Evolutionary conservation across 1,139 yeast genomes (phyloP), one percentile per base, ranked within the genome.

Genomic region (Taiozyma sp.): DNA sequence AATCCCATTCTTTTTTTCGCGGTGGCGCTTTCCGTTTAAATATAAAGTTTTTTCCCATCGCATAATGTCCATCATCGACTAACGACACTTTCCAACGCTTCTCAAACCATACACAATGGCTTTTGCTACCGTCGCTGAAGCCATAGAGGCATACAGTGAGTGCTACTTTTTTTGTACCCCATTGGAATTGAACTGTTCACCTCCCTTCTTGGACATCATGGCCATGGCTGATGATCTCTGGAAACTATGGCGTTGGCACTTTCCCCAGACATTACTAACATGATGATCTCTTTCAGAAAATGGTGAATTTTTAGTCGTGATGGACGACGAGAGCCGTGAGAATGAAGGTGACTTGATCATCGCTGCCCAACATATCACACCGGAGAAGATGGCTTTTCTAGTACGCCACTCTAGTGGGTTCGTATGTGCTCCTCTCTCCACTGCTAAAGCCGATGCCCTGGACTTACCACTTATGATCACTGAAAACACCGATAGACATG

Each of bases 331-430:
- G 68, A 80, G 80, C 64, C 84, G 99, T 63, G 99, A 95, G 70
- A 95, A 95, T 68, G 99, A 95, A 74, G 99, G 99, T 48, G 99
- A 95, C 68, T 77, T 95, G 66, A 91, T 95, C 62, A 84, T 89
- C 51, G 96, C 99, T 24, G 99, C 97, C 32, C 84, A 87, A 60
- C 75, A 76, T 52, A 76, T 84, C 59, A 88, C 96, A 43, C 83
- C 88, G 49, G 85, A 85, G 63, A 84, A 91, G 62, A 91, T 95
- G 97, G 98, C 99, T 1, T 95, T 93, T 63, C 74, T 95, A 58
- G 96, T 95, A 42, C 84, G 95, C 60, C 81, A 93, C 55, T 82
- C 90, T 5, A 86, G 96, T 1, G 99, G 99, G 12, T 92, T 87
- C 67, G 92, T 95, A 9, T 95, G 99, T 72, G 96, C 83, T 8